Evolutionary conservation across 2,329 filamentous ascomycete genomes (phyloP).

Genomic region (Cordyceps militaris): DNA sequence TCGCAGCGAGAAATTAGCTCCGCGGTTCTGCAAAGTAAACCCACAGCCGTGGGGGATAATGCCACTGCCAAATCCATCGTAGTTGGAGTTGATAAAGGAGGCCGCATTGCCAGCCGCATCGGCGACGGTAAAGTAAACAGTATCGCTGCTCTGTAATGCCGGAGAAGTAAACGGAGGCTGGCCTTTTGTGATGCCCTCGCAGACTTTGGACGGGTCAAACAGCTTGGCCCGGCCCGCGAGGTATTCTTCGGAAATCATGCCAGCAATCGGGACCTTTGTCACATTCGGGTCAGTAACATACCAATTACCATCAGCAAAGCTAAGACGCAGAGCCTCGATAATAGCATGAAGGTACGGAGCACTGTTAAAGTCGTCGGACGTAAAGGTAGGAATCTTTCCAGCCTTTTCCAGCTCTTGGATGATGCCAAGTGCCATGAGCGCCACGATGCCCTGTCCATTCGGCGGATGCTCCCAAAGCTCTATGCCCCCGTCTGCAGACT

Average conservation of each 20-base stretch:
- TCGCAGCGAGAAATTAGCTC: slow-evolving; percentile 73
- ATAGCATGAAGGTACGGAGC: slow-evolving; percentile 75
- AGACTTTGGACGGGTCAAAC: slow-evolving; percentile 51
- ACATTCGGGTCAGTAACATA: slow-evolving; percentile 80
- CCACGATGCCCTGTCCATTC: slow-evolving; percentile 92
- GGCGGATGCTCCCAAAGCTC: slow-evolving; percentile 96
- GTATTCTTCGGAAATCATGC: slow-evolving; percentile 64
- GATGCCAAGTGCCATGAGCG: slow-evolving; percentile 89
- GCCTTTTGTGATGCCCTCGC: slow-evolving; percentile 58
- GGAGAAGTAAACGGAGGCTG: slow-evolving; percentile 49
- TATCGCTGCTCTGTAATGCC: slow-evolving; percentile 80
- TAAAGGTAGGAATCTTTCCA: slow-evolving; percentile 67
- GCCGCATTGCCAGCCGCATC: slow-evolving; percentile 82
- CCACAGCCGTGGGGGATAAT: slow-evolving; percentile 83
- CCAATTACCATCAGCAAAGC: slow-evolving; percentile 86
- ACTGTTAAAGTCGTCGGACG: slow-evolving; percentile 69
- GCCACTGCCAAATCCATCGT: slow-evolving; percentile 76
- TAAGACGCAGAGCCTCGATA: slow-evolving; percentile 80
- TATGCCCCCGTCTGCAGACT: slow-evolving; percentile 47
- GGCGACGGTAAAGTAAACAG: slow-evolving; percentile 85
- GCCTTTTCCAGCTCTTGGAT: slow-evolving; percentile 74
- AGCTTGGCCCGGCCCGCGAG: slow-evolving; percentile 61
- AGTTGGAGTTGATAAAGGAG: slow-evolving; percentile 96
- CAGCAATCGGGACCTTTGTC: slow-evolving; percentile 59
- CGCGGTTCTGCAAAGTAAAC: slow-evolving; percentile 92